Base-by-base conservation (phyloP, 116 monocot genomes). In the Posidonia oceanica region DNA sequence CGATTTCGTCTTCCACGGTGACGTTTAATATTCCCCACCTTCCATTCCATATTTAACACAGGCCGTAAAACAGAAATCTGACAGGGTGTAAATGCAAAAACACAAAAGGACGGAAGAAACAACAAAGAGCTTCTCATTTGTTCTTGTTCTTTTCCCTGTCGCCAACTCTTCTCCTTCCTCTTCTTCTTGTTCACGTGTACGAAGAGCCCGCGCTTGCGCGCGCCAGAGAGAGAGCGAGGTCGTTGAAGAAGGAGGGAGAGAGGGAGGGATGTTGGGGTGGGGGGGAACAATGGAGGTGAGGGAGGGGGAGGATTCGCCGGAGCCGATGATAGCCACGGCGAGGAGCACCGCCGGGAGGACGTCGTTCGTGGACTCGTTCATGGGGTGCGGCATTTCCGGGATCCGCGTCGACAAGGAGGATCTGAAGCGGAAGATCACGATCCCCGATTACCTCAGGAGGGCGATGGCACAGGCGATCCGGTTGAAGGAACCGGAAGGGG, bases 401-500 rank as follows among this genome's bases (percentile, higher is more conserved):
- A 36, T 61, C 22, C 59, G 81, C 66, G 54, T 83, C 17, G 85
- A 85, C 40, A 82, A 75, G 74, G 87, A 82, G 72, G 94, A 87
- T 3, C 80, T 94, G 29, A 71, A 76, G 66, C 61, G 78, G 52
- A 74, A 72, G 75, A 78, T 90, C 14, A 44, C 61, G 70, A 85
- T 94, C 2, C 87, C 90, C 22, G 74, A 64, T 18, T 69, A 81
- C 48, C 60, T 94, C 52, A 79, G 85, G 15, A 42, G 74, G 68
- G 90, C 87, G 17, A 83, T 94, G 80, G 63, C 54, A 37, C 83
- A 80, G 65, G 87, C 94, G 6, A 77, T 90, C 58, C 76, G 67
- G 66, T 39, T 60, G 36, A 74, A 72, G 72, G 76, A 79, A 12
- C 4, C 17, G 20, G 61, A n/a, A 20, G 72, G 48, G 6, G 76